A percentile compares a stretch with the other conserved stretches of the same genome.
Evolutionary conservation across 257 asterid species (phyloP).

Genomic region (Capsicum baccatum): DNA sequence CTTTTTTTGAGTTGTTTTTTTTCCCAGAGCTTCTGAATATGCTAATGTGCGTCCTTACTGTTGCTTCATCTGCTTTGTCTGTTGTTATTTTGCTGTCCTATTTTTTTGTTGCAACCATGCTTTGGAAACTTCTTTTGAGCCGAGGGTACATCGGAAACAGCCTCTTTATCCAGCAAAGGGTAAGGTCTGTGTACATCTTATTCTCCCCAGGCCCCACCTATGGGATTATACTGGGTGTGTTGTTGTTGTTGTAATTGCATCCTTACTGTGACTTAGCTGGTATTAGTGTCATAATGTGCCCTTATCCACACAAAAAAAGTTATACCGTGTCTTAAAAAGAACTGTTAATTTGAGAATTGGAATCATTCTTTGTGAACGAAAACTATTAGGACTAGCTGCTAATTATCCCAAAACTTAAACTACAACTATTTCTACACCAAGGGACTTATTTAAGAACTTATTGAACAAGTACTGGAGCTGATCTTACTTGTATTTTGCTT

Average conservation of each 20-base stretch:
- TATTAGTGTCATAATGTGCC: background rate
- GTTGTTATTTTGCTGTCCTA: too few species aligned
- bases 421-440: background rate
- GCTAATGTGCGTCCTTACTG: background rate
- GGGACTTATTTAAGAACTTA: background rate
- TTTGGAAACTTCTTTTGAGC: too few species aligned
- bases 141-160: too few species aligned
- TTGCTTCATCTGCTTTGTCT: too few species aligned
- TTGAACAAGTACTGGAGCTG: background rate
- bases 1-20: background rate
- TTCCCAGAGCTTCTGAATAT: background rate
- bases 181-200: too few species aligned
- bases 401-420: background rate
- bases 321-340: background rate
- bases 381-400: background rate
- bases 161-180: too few species aligned
- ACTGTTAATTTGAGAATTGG: background rate
- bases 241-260: background rate
- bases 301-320: background rate
- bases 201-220: too few species aligned
- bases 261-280: background rate
- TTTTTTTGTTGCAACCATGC: too few species aligned
- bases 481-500: slow-evolving; percentile 3
- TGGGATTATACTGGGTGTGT: too few species aligned
- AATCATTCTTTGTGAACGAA: background rate